These are phyloP conservation scores for Novymonas esmeraldas DNA, from an alignment of 208 protist species.

Conservation along the genomic window DNA sequence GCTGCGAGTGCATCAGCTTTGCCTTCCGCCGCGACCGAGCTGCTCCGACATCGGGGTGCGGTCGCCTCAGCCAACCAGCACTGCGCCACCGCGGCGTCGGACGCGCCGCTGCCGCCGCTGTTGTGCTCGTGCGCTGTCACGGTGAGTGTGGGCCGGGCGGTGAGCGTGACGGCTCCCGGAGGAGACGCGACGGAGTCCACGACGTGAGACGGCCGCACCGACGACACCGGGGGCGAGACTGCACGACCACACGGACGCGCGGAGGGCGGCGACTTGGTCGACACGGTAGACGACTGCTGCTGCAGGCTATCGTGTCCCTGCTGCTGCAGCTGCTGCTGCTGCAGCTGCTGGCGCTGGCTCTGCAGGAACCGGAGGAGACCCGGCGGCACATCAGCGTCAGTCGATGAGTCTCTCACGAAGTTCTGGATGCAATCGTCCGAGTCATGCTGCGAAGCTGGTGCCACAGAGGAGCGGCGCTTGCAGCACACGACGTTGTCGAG, in stretches of 20 bases:
- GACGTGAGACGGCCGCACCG: background rate
- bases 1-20: background rate
- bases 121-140: background rate
- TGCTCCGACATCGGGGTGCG: background rate
- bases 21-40: background rate
- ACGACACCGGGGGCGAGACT: background rate
- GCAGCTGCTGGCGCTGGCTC: background rate
- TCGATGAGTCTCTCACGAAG: conserved; percentile 17
- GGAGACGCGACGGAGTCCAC: background rate
- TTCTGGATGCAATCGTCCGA: background rate
- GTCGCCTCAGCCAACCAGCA: background rate
- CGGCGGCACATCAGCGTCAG: conserved; percentile 30
- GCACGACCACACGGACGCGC: no score
- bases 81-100: no score
- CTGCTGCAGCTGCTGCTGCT: conserved; percentile 6
- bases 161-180: background rate
- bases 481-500: background rate
- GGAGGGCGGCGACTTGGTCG: background rate
- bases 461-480: background rate
- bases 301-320: background rate
- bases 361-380: conserved; percentile 25
- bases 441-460: background rate
- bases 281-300: background rate
- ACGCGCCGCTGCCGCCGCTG: background rate
- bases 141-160: no score